Percentiles rank a stretch among this genome's conserved stretches.
Evolutionary conservation across 2,329 filamentous ascomycete species (phyloP).

Genomic region (Sporothrix protearum): DNA sequence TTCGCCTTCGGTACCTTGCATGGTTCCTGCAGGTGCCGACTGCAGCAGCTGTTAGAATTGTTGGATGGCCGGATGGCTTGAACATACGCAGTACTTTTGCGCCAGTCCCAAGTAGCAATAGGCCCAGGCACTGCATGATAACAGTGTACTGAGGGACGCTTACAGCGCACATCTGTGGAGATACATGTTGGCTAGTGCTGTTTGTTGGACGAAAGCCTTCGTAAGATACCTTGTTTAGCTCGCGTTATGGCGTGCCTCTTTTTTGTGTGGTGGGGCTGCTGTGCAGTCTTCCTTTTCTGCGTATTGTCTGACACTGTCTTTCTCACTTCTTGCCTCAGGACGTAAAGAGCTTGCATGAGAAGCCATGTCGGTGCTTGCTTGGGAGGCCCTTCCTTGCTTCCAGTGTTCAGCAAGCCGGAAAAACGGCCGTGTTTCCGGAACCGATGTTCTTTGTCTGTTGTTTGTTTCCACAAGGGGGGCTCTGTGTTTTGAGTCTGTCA

Average conservation of each 20-base stretch:
- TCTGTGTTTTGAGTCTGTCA: constrained; percentile 1
- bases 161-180: not conserved
- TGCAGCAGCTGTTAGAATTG: not conserved
- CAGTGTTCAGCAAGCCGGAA: constrained; percentile 17
- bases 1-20: constrained; percentile 22
- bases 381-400: constrained; percentile 3
- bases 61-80: not conserved
- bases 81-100: not conserved
- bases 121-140: constrained; percentile 12
- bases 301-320: not conserved
- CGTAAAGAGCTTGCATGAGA: constrained; percentile 16
- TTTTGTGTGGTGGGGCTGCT: not conserved
- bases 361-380: not conserved
- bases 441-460: not conserved
- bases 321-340: not conserved
- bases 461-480: not conserved
- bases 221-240: constrained; percentile 3
- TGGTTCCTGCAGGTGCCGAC: constrained; percentile 22
- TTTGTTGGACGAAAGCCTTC: not conserved
- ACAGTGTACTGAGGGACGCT: not conserved
- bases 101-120: not conserved
- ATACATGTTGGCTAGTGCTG: not conserved
- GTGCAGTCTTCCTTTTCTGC: not conserved
- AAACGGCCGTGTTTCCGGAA: constrained; percentile 5
- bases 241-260: not conserved